Evolutionary conservation across 75 land plant species (phyloP).

Genomic region (Pinus albicaulis): DNA sequence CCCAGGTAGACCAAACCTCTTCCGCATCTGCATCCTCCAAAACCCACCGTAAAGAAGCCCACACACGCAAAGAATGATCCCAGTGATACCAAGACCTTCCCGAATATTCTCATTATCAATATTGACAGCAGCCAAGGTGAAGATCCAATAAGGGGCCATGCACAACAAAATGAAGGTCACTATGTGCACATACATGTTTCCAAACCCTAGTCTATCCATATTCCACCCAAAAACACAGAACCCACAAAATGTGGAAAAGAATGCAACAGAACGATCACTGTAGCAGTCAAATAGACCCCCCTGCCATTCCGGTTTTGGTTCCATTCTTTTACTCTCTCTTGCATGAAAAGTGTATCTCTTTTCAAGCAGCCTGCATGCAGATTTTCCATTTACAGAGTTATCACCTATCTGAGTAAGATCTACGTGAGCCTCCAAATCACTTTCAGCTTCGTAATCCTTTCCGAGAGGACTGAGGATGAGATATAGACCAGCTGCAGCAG

Average conservation of each 20-base stretch:
- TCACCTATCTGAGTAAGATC: background rate
- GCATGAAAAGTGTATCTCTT: constrained; percentile 52
- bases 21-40: constrained; percentile 89
- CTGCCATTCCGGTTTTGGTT: constrained; percentile 57
- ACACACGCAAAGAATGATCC: constrained; percentile 63
- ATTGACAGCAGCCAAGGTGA: constrained; percentile 71
- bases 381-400: background rate
- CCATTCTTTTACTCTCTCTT: constrained; percentile 37
- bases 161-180: constrained; percentile 81
- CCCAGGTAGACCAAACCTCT: constrained; percentile 64
- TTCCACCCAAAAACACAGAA: constrained; percentile 93
- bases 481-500: constrained; percentile 68
- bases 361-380: constrained; percentile 13
- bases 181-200: constrained; percentile 90
- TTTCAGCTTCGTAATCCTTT: constrained; percentile 45
- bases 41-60: constrained; percentile 89
- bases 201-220: constrained; percentile 92
- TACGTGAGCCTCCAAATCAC: constrained; percentile 39
- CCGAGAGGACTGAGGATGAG: constrained; percentile 67
- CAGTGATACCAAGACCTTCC: constrained; percentile 42
- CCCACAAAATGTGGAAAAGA: constrained; percentile 56
- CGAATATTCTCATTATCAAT: constrained; percentile 57
- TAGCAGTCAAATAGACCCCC: constrained; percentile 70
- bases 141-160: constrained; percentile 73
- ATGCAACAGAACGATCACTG: constrained; percentile 42